Evolutionary conservation across 192 early-diverging fungal species (phyloP), one percentile per base, ranked within the genome.

Genomic region (Linnemannia exigua): DNA sequence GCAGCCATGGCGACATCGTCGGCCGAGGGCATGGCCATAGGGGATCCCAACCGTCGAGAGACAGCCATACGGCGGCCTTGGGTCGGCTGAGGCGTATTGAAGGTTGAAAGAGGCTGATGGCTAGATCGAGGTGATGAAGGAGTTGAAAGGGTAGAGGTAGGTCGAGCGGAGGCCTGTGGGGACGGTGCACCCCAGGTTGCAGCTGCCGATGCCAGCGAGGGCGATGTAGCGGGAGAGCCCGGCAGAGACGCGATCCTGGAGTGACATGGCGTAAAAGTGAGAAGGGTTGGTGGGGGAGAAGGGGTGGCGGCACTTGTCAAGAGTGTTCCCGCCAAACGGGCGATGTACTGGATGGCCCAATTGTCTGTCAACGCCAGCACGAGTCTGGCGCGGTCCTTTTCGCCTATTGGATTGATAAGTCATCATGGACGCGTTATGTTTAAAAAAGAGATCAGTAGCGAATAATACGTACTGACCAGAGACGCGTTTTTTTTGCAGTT

Each of bases 201-300:
- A 15, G 83, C 47, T 25, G 78, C 15, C 19, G 58, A 51, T 12
- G 87, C 41, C 31, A 36, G 46, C 9, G 71, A 41, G 5, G 76
- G 73, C 17, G 38, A 36, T 14, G 22, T 35, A 5, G 67, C 87
- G 74, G 47, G 83, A 72, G 73, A 91, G 68, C 87, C 91, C 72
- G 87, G 88, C 75, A 90, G 89, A 7, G 94, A 89, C 15, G 91
- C 91, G 76, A 92, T 92, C 79, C 93, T 93, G 41, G 94, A 92
- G 89, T 35, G 92, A 89, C 67, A 92, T 72, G 61, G 91, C 89
- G 75, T 89, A 91, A 90, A 94, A 63, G 81, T 81, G 63, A 74
- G 84, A 28, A 85, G 77, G 36, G 74, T 87, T 48, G 90, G 88
- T 68, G 41, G 82, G 41, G 67, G 48, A 46, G 79, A 86, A 33